Percentiles rank a stretch among this genome's conserved stretches.
Conservation (phyloP, 164 flowering plant genomes). For the Euptelea pleiosperma region DNA sequence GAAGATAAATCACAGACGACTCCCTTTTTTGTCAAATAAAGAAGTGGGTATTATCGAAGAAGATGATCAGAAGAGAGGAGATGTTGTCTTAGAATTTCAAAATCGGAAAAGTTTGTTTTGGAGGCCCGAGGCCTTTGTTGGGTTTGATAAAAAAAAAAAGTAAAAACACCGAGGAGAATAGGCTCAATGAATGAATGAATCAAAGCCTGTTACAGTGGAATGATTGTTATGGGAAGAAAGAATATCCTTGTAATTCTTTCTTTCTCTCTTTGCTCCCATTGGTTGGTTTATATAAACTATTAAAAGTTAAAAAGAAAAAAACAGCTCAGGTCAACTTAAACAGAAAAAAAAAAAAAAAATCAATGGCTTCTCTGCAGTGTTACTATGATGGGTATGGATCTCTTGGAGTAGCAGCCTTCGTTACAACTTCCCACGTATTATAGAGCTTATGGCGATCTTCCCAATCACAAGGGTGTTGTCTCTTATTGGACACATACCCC, state of each 20-base stretch:
- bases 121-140: too few relatives aligned
- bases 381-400: constrained; percentile 24
- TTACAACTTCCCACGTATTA: constrained; percentile 12
- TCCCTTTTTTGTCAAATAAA: too few relatives aligned
- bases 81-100: too few relatives aligned
- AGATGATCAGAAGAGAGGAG: too few relatives aligned
- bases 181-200: too few relatives aligned
- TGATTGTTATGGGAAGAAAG: constrained; percentile 27
- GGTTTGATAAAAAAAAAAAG: too few relatives aligned
- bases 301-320: constrained; percentile 1
- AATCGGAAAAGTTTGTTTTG: too few relatives aligned
- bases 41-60: too few relatives aligned
- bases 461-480: constrained; percentile 19
- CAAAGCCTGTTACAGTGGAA: constrained; percentile 18
- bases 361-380: constrained; percentile 17
- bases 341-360: too few relatives aligned
- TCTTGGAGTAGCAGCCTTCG: constrained; percentile 6
- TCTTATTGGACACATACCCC: constrained; percentile 8
- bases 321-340: constrained; percentile 16
- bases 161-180: too few relatives aligned
- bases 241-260: constrained; percentile 16
- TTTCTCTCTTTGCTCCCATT: constrained; percentile 6
- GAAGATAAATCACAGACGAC: too few relatives aligned
- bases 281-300: background rate
- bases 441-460: constrained; percentile 16